Conservation (phyloP, 768 basidiomycete species). For the Auriscalpium orientale region DNA sequence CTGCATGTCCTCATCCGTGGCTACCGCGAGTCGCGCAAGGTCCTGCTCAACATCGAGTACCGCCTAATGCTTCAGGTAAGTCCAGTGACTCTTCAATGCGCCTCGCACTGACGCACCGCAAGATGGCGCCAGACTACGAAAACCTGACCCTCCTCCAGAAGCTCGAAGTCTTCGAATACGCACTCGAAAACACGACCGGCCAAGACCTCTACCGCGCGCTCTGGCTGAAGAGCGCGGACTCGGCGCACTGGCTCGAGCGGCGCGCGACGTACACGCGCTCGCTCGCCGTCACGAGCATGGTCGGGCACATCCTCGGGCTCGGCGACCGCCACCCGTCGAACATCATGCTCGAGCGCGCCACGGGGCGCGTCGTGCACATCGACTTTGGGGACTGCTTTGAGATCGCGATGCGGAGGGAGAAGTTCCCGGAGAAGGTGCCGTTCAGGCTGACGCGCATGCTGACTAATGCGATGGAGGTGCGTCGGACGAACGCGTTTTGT, state of each 20-base stretch:
- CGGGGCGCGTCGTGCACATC: conserved; percentile 93
- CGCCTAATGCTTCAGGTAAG: conserved; percentile 90
- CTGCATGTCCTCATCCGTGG: conserved; percentile 93
- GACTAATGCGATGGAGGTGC: conserved; percentile 97
- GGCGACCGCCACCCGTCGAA: conserved; percentile 98
- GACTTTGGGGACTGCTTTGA: conserved; percentile 99
- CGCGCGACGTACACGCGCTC: conserved; percentile 96
- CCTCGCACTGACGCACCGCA: background rate
- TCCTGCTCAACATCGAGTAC: conserved; percentile 95
- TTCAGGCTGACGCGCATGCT: conserved; percentile 98
- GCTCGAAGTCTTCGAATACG: conserved; percentile 98
- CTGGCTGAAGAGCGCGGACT: conserved; percentile 92
- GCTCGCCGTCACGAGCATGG: conserved; percentile 95
- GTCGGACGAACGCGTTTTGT: conserved; percentile 13
- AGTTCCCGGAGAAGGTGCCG: conserved; percentile 97
- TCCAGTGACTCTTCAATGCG: background rate
- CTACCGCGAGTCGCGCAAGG: conserved; percentile 93
- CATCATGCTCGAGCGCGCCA: conserved; percentile 81
- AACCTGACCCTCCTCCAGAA: conserved; percentile 90
- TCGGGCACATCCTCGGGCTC: conserved; percentile 93
- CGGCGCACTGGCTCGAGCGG: conserved; percentile 96
- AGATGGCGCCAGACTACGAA: conserved; percentile 99
- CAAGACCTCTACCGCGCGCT: conserved; percentile 95
- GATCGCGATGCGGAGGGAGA: conserved; percentile 95
- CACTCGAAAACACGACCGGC: conserved; percentile 95